Evolutionary conservation across 2,329 filamentous ascomycete genomes (phyloP).

Genomic region (Fusarium praegraminearum): DNA sequence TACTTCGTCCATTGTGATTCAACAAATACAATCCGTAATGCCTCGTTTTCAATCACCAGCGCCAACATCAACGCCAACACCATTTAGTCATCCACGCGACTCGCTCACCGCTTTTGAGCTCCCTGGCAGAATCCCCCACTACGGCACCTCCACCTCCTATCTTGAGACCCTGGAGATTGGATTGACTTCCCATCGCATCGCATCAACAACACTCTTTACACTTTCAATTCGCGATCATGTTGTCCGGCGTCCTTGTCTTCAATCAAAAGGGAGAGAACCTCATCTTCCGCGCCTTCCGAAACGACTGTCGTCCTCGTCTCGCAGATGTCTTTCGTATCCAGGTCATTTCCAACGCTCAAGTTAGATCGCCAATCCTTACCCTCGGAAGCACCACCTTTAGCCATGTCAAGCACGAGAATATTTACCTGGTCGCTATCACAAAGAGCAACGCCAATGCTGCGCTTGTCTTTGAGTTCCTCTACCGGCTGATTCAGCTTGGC

Average conservation of each 20-base stretch:
- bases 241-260: constrained; percentile 97
- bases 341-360: constrained; percentile 97
- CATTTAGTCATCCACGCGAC: constrained; percentile 19
- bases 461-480: constrained; percentile 97
- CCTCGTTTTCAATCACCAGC: background rate
- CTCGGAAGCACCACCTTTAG: constrained; percentile 98
- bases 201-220: constrained; percentile 13
- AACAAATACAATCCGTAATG: background rate
- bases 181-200: constrained; percentile 15
- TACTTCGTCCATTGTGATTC: background rate
- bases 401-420: constrained; percentile 99
- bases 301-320: constrained; percentile 96
- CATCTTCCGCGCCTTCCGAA: constrained; percentile 98
- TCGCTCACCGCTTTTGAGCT: constrained; percentile 42
- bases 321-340: constrained; percentile 99
- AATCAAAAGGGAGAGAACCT: constrained; percentile 99
- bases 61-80: background rate
- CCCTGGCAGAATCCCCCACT: constrained; percentile 44
- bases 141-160: constrained; percentile 44
- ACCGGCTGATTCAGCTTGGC: constrained; percentile 88
- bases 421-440: constrained; percentile 96
- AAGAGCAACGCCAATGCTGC: constrained; percentile 99
- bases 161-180: constrained; percentile 21
- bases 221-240: constrained; percentile 70
- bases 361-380: constrained; percentile 96